Base-by-base conservation (phyloP, 2,329 filamentous ascomycete species). In the Metarhizium guizhouense region DNA sequence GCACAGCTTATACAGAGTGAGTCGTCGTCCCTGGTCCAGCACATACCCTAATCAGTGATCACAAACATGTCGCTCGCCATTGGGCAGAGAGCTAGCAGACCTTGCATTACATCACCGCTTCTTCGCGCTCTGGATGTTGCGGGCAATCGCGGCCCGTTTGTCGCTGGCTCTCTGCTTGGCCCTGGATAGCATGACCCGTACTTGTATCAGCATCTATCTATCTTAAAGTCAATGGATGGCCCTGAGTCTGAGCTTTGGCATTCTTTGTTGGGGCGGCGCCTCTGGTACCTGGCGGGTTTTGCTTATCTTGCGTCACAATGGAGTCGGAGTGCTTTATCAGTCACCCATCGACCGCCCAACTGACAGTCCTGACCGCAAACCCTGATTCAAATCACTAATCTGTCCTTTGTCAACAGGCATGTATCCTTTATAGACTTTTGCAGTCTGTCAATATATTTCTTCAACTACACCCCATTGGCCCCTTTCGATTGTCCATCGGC, bases 221-320 rank as follows among this genome's bases (percentile, higher is more conserved):
- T 13, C 20, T 25, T n/a, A 36, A 52, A 32, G 42, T 6, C 18
- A 40, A 10, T 20, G 6, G 14, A 40, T 25, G 25, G 25, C 25
- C 14, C 38, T 2, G 38, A 16, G 38, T 40, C 38, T 40, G 38
- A 40, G 38, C 38, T 40, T n/a, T 16, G 38, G 38, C 38, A 6
- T 14, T 40, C 14, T 16, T 40, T 34, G 32, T 36, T 20, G n/a
- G 32, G 32, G 49, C 54, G 36, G 49, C 14, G 43, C 29, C 7
- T 42, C 40, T 48, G 40, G 32, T 42, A 10, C 32, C 49, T 48
- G 18, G n/a, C 25, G 20, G n/a, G 11, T 20, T 47, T 45, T 30
- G 43, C 57, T 56, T 59, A 59, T 59, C 57, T 55, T 49, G 53
- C 53, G 34, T 47, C 25, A 47, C 48, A 30, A 30, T 29, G 13